A percentile compares a stretch with the other conserved stretches of the same genome.
Evolutionary conservation across 2,329 filamentous ascomycete genomes (phyloP).

Genomic region (Coleophoma crateriformis): DNA sequence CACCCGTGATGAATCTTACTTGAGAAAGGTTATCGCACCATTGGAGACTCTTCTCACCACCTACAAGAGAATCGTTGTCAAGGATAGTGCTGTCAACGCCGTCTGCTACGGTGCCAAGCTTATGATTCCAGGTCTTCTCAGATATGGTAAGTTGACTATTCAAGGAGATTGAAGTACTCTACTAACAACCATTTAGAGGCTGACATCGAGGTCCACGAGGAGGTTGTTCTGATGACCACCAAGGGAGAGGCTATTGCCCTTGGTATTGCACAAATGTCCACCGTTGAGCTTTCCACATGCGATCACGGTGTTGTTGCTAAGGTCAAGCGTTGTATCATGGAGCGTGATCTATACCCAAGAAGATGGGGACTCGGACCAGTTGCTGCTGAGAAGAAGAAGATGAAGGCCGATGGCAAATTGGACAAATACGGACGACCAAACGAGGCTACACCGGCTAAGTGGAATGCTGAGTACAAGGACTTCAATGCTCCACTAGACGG

Average conservation of each 20-base stretch:
- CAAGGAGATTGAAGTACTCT: background rate
- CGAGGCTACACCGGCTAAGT: conserved; percentile 88
- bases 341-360: conserved; percentile 94
- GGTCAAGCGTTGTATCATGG: conserved; percentile 99
- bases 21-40: conserved; percentile 85
- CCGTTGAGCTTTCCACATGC: conserved; percentile 92
- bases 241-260: conserved; percentile 98
- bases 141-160: conserved; percentile 62
- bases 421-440: conserved; percentile 96
- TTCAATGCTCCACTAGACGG: conserved; percentile 54
- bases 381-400: conserved; percentile 97
- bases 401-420: conserved; percentile 96
- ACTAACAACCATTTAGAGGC: conserved; percentile 50
- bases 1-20: conserved; percentile 86
- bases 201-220: conserved; percentile 89
- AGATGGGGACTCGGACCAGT: conserved; percentile 95
- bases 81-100: conserved; percentile 93
- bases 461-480: conserved; percentile 91
- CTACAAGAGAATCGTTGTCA: conserved; percentile 97
- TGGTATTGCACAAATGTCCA: conserved; percentile 96
- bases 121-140: conserved; percentile 92
- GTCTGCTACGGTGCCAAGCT: conserved; percentile 98
- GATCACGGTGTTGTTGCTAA: conserved; percentile 98
- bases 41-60: conserved; percentile 86
- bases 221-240: conserved; percentile 96